Base-by-base conservation (phyloP, 2,329 filamentous ascomycete genomes). In the Fusarium oligoseptatum region DNA sequence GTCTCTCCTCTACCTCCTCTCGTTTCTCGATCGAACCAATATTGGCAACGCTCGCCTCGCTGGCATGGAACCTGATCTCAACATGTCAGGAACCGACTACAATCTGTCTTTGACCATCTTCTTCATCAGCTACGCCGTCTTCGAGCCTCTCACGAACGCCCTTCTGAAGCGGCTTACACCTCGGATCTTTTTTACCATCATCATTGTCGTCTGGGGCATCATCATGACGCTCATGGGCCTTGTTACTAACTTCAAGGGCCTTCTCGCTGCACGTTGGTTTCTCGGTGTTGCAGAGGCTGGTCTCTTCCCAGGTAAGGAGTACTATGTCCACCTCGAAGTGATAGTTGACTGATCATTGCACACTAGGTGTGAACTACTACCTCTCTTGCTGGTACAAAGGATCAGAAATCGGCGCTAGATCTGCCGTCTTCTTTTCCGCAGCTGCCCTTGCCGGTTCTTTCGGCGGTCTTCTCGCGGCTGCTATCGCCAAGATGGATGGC, bases 331-430 rank as follows among this genome's bases (percentile, higher is more conserved):
- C 11, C 2, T 20, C 10, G 1, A 12, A 20, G 11, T 27, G 17
- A 34, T 20, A 3, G 4, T 1, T 10, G 11, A 20, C 50, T 34
- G 27, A 55, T 7, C 7, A 8, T 20, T 55, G 15, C 7, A 2
- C 2, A 4, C 27, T 12, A 55, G 50, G 91, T 2, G 88, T 93
- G 79, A 83, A 90, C 84, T 82, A 91, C 84, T 94, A 94, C 78
- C 86, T 95, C 0, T 92, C 90, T 0, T 94, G 92, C 79, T 96
- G 93, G 93, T 97, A 95, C 79, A 93, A 90, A 80, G 87, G 93
- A 10, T 89, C 88, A 2, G 94, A 97, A 76, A 92, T 95, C 61
- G 93, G 93, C 45, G 88, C 94, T 10, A 89, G 94, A 34, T 64
- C 83, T 67, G 92, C 93, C 17, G 90, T 94, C 48, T 95, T 95